These are phyloP conservation scores for Orobanche coerulescens DNA, from an alignment of 257 asterid genomes.

Conservation along the genomic window DNA sequence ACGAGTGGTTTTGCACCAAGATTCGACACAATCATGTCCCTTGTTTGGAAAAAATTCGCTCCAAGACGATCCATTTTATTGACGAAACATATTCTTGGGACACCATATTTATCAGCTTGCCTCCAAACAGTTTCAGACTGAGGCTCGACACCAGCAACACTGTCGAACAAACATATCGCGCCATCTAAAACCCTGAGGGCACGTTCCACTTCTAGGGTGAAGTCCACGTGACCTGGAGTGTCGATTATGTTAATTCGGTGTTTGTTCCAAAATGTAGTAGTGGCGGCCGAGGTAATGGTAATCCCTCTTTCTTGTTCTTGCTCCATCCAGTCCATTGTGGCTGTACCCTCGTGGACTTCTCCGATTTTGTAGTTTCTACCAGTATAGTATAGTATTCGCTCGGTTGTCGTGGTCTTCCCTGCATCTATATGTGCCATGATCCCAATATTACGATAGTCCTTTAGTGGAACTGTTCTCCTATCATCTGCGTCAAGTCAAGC, in stretches of 20 bases:
- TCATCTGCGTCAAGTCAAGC: slow-evolving; percentile 42
- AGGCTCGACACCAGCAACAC: slow-evolving; percentile 99
- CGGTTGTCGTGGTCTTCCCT: slow-evolving; percentile 95
- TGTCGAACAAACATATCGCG: slow-evolving; percentile 89
- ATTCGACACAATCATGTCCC: slow-evolving; percentile 86
- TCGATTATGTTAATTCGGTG: slow-evolving; percentile 94
- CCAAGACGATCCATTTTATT: slow-evolving; percentile 98
- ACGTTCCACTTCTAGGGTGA: slow-evolving; percentile 96
- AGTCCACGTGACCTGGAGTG: slow-evolving; percentile 97
- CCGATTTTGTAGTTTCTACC: slow-evolving; percentile 95
- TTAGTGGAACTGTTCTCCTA: slow-evolving; percentile 60
- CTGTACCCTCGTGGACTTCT: slow-evolving; percentile 97
- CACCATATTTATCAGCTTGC: slow-evolving; percentile 96
- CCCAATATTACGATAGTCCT: slow-evolving; percentile 91
- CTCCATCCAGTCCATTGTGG: slow-evolving; percentile 99
- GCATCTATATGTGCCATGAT: slow-evolving; percentile 99
- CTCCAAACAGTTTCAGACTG: slow-evolving; percentile 99
- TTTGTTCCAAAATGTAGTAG: slow-evolving; percentile 89
- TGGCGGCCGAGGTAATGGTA: slow-evolving; percentile 93
- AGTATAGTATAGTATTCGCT: slow-evolving; percentile 76
- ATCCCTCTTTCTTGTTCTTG: slow-evolving; percentile 98
- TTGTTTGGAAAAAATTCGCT: slow-evolving; percentile 84
- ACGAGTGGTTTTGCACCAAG: slow-evolving; percentile 91
- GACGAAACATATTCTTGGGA: slow-evolving; percentile 94
- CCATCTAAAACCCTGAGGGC: slow-evolving; percentile 94